A percentile compares a stretch with the other conserved stretches of the same genome.
Evolutionary conservation across 345 rosid species (phyloP).

Genomic region (Acer campestre): DNA sequence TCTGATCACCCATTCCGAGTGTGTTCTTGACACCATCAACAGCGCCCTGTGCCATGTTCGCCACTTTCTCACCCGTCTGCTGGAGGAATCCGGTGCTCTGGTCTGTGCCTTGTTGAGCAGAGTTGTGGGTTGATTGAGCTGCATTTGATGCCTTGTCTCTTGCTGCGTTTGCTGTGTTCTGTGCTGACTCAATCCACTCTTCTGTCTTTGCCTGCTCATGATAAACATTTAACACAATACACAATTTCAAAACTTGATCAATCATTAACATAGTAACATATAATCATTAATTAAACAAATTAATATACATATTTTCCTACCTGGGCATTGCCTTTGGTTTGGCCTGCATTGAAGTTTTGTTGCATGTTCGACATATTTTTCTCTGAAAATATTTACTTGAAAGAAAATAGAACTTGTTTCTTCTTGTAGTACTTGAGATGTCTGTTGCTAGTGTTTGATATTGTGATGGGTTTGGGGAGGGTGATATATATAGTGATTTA

Average conservation of each 20-base stretch:
- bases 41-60: not conserved
- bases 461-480: not conserved
- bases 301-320: not conserved
- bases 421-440: not conserved
- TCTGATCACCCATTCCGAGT: not conserved
- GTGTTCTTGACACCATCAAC: not conserved
- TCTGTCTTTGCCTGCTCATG: not conserved
- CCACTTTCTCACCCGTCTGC: slow-evolving; percentile 4
- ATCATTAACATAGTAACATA: not conserved
- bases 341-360: not conserved
- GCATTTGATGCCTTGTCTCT: slow-evolving; percentile 26
- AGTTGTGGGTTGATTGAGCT: not conserved
- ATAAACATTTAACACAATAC: too few relatives aligned
- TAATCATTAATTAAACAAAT: too few relatives aligned
- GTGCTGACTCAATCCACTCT: slow-evolving; percentile 9
- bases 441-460: not conserved
- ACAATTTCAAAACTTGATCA: too few relatives aligned
- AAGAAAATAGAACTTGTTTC: not conserved
- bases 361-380: slow-evolving; percentile 11
- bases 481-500: not conserved
- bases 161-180: slow-evolving; percentile 26
- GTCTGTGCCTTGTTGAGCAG: not conserved
- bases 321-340: slow-evolving; percentile 1
- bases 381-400: not conserved
- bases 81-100: not conserved